phyloP scores from a whole-genome alignment of 2,329 filamentous ascomycete species.

The Incumbomyces delicatus region DNA sequence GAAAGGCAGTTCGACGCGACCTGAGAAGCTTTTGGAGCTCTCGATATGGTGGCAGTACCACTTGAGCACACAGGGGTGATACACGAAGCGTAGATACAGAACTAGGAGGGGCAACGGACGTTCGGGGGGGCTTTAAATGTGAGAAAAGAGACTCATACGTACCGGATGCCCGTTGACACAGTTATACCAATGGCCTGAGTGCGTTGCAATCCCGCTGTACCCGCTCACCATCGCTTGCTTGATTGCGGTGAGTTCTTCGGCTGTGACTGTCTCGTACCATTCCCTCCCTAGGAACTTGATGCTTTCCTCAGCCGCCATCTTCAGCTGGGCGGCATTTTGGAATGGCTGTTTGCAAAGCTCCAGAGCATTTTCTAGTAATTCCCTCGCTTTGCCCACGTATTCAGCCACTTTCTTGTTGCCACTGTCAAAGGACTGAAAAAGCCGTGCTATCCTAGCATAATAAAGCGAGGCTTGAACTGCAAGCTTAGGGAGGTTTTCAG shows the following conservation, averaged over 20 bases:
- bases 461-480: too few relatives aligned
- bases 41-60: too few relatives aligned
- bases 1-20: too few relatives aligned
- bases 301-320: constrained; percentile 22
- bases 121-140: too few relatives aligned
- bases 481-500: too few relatives aligned
- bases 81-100: too few relatives aligned
- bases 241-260: constrained; percentile 36
- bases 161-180: constrained; percentile 47
- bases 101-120: too few relatives aligned
- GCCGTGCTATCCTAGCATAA: too few relatives aligned
- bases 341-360: constrained; percentile 28
- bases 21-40: too few relatives aligned
- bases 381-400: constrained; percentile 12
- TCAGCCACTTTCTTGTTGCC: constrained; percentile 18
- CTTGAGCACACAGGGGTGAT: too few relatives aligned
- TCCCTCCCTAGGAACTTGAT: constrained; percentile 24
- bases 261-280: constrained; percentile 33
- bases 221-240: constrained; percentile 20
- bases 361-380: constrained; percentile 22
- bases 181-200: constrained; percentile 51
- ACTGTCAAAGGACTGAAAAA: too few relatives aligned
- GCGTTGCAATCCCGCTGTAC: constrained; percentile 6
- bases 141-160: too few relatives aligned
- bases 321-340: constrained; percentile 21